Base-by-base conservation (phyloP, 306 rosid genomes). In the Trichosanthes truncata region DNA sequence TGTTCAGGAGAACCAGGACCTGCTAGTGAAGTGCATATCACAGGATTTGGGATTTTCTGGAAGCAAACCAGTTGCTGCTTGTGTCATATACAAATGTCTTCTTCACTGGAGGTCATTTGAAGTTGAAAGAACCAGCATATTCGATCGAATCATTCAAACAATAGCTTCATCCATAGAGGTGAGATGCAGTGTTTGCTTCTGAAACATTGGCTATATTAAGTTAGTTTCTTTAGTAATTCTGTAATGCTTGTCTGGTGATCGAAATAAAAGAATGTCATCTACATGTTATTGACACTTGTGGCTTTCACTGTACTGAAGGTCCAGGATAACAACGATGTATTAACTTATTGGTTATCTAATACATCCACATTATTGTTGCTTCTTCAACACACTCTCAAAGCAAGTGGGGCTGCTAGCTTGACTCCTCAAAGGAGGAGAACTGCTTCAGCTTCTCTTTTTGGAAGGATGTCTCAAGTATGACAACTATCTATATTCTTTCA, bases 21-120 rank as follows among this genome's bases (percentile, higher is more conserved):
- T 96, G 78, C 85, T 96, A 84, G 87, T 96, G 83, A 93, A 86
- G 80, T 89, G 97, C 76, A 89, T 93, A 86, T 80, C 99, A 74
- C 96, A 93, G 82, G 97, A 96, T 91, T 86, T 96, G 90, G 99
- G 99, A 84, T 96, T 96, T 85, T 89, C 95, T 55, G 96, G 92
- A 80, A 97, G 96, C 57, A 96, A 90, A 83, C 99, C 99, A 69
- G 68, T 91, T 79, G 98, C 99, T 81, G 99, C 99, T 59, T 90
- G 97, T 84, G 87, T 96, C 82, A 87, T 93, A 85, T 96, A 93
- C 83, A 96, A 93, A 91, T 93, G 99, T 82, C 99, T 96, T 87
- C 97, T 93, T 83, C 98, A 96, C 80, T 96, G 99, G 99, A 88
- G 99, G 82, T 96, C 99, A 66, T 96, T 93, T 83, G 99, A 96